Evolutionary conservation across 2,329 filamentous ascomycete species (phyloP), one percentile per base, ranked within the genome.

Genomic region (Ascochyta viciae-villosae): DNA sequence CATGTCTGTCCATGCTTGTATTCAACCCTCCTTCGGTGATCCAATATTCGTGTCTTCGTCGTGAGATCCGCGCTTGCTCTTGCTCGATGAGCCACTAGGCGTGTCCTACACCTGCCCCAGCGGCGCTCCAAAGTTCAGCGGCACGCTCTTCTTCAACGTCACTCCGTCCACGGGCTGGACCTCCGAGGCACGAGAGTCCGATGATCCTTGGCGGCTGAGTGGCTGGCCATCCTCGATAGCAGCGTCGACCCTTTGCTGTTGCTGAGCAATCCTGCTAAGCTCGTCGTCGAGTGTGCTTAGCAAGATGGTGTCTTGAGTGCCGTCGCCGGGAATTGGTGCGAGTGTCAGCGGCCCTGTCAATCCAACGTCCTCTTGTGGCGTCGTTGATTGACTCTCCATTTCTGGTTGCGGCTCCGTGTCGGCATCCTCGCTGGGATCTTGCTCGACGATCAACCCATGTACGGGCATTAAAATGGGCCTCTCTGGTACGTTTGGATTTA

Each of bases 121-220:
- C 1, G 74, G 74, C 3, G 66, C 68, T 2, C 74, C 74, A 35
- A 76, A 67, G 47, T 76, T 76, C 57, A 72, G 62, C 13, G 61
- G 68, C 0, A 70, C 68, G 3, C 29, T 51, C 39, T 70, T 73
- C 60, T 76, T 76, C 15, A 76, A 58, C 9, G 63, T 61, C 15
- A 76, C 69, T 1, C 74, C 74, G 33, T 75, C 73, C 2, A 75
- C 62, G 6, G 60, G 54, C 27, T 62, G 64, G n/a, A 58, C 54
- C 15, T 64, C 60, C 0, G 69, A 64, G 10, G 56, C 57, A 16
- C 61, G 56, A 15, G 63, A 59, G 10, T 68, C 66, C 1, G 58
- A 45, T 7, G 73, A 70, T 19, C 43, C 59, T 29, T 65, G 67
- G 16, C 66, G 61, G 47, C 65, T 74, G 34, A 49, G 40, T 15